Conservation (phyloP, 23 red algal species). For the Gracilaria caudata region DNA sequence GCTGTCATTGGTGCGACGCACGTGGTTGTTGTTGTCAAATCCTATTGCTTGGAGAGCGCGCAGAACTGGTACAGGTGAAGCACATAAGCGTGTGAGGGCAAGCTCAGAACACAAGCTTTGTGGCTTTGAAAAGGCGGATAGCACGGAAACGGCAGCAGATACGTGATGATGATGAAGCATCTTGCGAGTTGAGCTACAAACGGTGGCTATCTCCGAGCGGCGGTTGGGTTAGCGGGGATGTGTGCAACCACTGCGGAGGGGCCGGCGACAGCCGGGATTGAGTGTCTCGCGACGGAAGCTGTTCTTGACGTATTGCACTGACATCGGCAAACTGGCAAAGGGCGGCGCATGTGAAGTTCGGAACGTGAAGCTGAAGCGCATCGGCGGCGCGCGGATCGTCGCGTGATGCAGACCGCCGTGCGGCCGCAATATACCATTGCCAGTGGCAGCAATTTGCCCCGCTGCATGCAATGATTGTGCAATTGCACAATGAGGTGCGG, state of each 20-base stretch:
- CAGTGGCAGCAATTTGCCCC: too few relatives aligned
- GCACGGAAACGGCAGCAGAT: background rate
- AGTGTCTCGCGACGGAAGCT: background rate
- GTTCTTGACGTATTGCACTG: background rate
- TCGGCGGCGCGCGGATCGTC: background rate
- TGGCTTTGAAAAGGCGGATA: background rate
- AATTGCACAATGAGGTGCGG: too few relatives aligned
- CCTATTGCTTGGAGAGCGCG: background rate
- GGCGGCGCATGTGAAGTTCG: too few relatives aligned
- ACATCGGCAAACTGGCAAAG: too few relatives aligned
- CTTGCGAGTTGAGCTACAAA: slow-evolving; percentile 1
- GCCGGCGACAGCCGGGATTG: background rate
- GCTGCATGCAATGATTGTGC: too few relatives aligned
- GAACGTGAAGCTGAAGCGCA: too few relatives aligned
- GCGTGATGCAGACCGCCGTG: background rate
- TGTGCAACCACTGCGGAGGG: background rate
- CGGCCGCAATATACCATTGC: too few relatives aligned
- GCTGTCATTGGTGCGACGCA: background rate
- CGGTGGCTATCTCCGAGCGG: too few relatives aligned
- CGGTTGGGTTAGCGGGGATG: background rate
- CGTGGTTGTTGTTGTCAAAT: background rate
- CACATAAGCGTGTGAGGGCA: background rate
- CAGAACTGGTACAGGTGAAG: slow-evolving; percentile 14
- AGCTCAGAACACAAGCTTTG: background rate
- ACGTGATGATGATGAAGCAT: slow-evolving; percentile 15